phyloP scores from a whole-genome alignment of 2,329 filamentous ascomycete genomes.

The Knufia fluminis region DNA sequence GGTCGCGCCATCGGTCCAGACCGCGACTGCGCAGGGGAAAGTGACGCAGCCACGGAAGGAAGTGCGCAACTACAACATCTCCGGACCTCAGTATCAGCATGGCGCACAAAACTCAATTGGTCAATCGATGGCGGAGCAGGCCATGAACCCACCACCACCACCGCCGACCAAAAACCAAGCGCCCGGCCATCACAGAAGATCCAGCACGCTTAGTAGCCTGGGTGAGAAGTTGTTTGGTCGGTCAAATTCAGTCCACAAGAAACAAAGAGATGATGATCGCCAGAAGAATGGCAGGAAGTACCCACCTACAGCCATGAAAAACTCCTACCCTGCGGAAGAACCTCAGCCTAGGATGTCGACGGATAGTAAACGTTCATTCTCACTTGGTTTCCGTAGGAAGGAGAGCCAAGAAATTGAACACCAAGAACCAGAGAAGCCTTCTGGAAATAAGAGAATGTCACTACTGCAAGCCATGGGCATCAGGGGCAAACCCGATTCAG shows the following conservation, averaged over 20 bases:
- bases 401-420: constrained; percentile 59
- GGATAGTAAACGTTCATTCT: constrained; percentile 66
- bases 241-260: constrained; percentile 52
- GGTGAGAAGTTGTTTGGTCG: constrained; percentile 78
- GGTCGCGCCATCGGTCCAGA: constrained; percentile 73
- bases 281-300: constrained; percentile 56
- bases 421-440: constrained; percentile 47
- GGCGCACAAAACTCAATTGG: constrained; percentile 46
- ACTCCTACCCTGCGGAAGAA: constrained; percentile 50
- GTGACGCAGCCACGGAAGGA: constrained; percentile 67
- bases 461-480: constrained; percentile 57
- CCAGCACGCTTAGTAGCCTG: constrained; percentile 69
- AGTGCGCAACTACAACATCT: constrained; percentile 62
- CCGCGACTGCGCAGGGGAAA: constrained; percentile 79
- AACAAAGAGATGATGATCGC: constrained; percentile 26
- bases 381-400: constrained; percentile 61
- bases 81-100: constrained; percentile 49
- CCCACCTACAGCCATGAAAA: constrained; percentile 85
- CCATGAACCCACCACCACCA: constrained; percentile 47
- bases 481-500: constrained; percentile 49
- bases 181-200: constrained; percentile 51
- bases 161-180: constrained; percentile 25
- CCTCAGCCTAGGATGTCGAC: constrained; percentile 54
- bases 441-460: constrained; percentile 54
- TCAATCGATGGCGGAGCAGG: constrained; percentile 47